These are phyloP conservation scores for Drechslerella coelobrocha DNA, from an alignment of 2,329 filamentous ascomycete species.

Conservation along the genomic window DNA sequence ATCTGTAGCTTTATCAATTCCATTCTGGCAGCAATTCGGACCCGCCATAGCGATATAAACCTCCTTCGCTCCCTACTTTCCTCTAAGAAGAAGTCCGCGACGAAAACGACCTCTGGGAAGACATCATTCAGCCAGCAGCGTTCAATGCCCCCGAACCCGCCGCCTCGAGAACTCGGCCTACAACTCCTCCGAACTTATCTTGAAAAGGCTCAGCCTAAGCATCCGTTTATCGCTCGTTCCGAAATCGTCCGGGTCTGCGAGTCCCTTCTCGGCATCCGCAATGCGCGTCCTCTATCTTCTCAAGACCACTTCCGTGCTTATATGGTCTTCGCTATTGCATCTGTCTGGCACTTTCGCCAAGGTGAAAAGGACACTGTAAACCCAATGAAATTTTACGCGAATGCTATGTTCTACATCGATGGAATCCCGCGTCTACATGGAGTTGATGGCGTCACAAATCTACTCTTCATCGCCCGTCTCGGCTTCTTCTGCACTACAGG, in stretches of 20 bases:
- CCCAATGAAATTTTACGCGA: conserved; percentile 50
- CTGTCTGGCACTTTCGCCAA: conserved; percentile 47
- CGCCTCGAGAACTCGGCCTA: conserved; percentile 40
- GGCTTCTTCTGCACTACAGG: conserved; percentile 50
- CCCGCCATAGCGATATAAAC: conserved; percentile 46
- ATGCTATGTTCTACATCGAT: conserved; percentile 51
- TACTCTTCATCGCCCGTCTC: conserved; percentile 48
- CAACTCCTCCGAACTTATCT: conserved; percentile 49
- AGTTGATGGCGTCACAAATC: conserved; percentile 44
- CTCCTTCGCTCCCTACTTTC: conserved; percentile 46
- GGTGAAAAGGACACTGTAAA: conserved; percentile 49
- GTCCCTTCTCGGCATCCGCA: conserved; percentile 41
- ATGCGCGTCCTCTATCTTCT: conserved; percentile 43
- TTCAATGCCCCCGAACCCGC: conserved; percentile 40
- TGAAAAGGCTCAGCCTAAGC: conserved; percentile 46
- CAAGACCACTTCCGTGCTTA: conserved; percentile 48
- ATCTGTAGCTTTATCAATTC: conserved; percentile 48
- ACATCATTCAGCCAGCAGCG: conserved; percentile 42
- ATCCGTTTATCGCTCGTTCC: conserved; percentile 48
- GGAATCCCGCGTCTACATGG: conserved; percentile 46
- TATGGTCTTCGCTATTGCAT: conserved; percentile 48
- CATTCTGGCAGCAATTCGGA: conserved; percentile 43
- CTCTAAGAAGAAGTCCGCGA: conserved; percentile 40
- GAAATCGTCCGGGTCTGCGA: conserved; percentile 49
- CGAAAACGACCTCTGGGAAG: conserved; percentile 33